Percentiles rank a stretch among this genome's conserved stretches.
phyloP scores from a whole-genome alignment of 106 monocot genomes.

The Dendrobium chrysotoxum region DNA sequence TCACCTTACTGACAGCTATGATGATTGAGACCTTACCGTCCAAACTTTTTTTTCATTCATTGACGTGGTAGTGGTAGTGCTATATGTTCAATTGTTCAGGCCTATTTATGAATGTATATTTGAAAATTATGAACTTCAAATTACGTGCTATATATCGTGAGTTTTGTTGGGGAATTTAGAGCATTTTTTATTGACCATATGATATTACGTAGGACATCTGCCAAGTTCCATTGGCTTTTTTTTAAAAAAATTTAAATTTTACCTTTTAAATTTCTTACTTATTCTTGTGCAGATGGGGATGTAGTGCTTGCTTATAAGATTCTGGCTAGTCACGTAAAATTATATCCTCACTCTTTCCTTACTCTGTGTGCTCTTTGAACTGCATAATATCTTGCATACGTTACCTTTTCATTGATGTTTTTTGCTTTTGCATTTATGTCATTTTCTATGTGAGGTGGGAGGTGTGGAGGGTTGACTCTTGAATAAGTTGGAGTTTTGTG shows the following conservation, averaged over 20 bases:
- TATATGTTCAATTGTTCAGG: no score
- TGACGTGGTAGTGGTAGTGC: no score
- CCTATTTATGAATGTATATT: no score
- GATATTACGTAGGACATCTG: no score
- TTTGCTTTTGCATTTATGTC: neutral
- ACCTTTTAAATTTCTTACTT: neutral
- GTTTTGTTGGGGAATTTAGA: no score
- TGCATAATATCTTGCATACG: neutral
- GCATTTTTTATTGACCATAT: no score
- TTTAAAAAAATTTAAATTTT: neutral
- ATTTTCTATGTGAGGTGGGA: neutral
- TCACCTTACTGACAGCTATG: no score
- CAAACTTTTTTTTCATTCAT: no score
- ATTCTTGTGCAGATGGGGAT: neutral
- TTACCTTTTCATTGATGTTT: neutral
- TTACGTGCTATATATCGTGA: no score
- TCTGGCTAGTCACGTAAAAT: neutral
- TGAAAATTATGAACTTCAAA: no score
- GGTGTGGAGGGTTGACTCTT: neutral
- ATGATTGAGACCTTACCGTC: no score
- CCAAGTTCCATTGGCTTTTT: neutral
- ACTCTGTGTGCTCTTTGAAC: neutral
- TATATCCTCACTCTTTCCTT: neutral
- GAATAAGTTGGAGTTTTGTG: neutral
- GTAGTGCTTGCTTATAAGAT: neutral